Conservation (phyloP, 306 rosid genomes). For the Cotoneaster glaucophyllus region DNA sequence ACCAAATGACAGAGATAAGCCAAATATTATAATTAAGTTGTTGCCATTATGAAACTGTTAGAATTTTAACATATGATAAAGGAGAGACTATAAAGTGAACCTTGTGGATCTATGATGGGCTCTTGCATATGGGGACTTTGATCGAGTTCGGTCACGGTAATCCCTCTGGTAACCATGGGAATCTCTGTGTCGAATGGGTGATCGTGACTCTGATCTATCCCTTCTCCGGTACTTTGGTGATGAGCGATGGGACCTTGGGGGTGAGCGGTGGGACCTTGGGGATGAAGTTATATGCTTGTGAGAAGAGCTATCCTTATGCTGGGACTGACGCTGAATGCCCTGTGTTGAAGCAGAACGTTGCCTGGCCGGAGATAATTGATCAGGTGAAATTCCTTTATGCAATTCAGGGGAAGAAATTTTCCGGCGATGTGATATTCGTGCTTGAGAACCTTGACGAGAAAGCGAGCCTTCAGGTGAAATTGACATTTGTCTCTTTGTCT, state of each 20-base stretch:
- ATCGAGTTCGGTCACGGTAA: not conserved
- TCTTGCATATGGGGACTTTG: not conserved
- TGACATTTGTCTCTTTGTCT: not conserved
- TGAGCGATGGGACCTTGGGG: not conserved
- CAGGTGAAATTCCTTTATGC: not conserved
- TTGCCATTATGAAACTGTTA: not conserved
- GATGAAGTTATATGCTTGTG: not conserved
- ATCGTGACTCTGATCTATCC: not conserved
- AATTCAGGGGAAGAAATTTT: not conserved
- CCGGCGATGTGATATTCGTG: not conserved
- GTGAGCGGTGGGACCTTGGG: not conserved
- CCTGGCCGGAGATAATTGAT: not conserved
- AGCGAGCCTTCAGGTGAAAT: not conserved
- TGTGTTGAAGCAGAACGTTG: not conserved
- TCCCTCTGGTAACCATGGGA: not conserved
- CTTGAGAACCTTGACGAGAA: conserved; percentile 3
- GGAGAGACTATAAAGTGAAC: not conserved
- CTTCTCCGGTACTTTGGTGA: not conserved
- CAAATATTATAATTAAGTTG: not conserved
- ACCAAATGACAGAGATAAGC: not conserved
- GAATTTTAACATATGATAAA: not conserved
- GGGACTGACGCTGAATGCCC: not conserved
- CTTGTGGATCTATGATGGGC: not conserved
- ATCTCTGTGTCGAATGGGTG: not conserved
- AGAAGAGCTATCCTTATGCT: not conserved